phyloP scores from a whole-genome alignment of 768 basidiomycete species.

The Rhizopogon roseolus region DNA sequence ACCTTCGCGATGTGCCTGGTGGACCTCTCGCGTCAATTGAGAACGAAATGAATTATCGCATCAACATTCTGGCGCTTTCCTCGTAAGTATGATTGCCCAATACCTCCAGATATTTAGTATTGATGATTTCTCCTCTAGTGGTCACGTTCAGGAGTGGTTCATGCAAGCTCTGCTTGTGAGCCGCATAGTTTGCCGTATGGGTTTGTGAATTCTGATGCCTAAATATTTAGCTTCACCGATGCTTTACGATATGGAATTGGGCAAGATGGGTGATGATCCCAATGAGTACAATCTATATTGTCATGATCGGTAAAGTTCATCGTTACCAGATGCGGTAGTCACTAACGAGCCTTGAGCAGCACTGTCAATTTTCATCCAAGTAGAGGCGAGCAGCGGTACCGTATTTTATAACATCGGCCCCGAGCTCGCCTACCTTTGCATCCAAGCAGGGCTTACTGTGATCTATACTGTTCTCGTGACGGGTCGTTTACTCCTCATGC shows the following conservation, averaged over 20 bases:
- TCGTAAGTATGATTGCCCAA: not conserved
- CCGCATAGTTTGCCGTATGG: not conserved
- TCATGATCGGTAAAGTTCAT: slow-evolving; percentile 3
- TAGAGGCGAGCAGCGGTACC: not conserved
- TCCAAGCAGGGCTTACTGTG: slow-evolving; percentile 18
- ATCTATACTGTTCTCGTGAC: slow-evolving; percentile 22
- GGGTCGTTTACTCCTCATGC: slow-evolving; percentile 13
- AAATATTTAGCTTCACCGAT: no score
- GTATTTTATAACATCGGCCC: slow-evolving; percentile 7
- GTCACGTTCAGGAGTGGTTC: not conserved
- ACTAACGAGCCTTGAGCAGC: not conserved
- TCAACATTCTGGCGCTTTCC: not conserved
- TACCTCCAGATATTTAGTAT: not conserved
- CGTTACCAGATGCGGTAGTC: not conserved
- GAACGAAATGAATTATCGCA: not conserved
- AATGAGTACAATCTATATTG: slow-evolving; percentile 4
- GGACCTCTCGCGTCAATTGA: not conserved
- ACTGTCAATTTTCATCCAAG: not conserved
- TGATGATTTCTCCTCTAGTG: not conserved
- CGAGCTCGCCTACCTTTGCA: slow-evolving; percentile 14
- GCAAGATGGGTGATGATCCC: slow-evolving; percentile 14
- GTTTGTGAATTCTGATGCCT: not conserved
- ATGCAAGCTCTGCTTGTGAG: not conserved
- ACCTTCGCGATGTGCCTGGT: slow-evolving; percentile 7
- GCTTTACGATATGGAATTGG: no score